These are phyloP conservation scores for Pichia sp. DNA, from an alignment of 1,139 yeast genomes.

Conservation along the genomic window DNA sequence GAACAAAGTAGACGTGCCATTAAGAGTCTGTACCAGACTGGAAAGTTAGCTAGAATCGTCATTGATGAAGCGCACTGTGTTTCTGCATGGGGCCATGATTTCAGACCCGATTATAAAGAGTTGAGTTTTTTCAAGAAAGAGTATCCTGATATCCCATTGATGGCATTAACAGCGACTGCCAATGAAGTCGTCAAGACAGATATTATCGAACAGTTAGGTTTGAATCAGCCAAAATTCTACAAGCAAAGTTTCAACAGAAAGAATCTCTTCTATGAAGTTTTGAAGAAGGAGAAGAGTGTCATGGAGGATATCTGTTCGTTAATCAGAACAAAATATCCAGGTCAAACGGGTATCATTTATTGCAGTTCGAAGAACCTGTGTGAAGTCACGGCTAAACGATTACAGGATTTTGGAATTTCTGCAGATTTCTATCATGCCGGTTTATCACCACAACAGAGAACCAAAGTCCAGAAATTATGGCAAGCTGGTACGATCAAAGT, in stretches of 20 bases:
- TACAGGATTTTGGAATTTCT: constrained; percentile 58
- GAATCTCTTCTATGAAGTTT: constrained; percentile 77
- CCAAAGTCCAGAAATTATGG: constrained; percentile 75
- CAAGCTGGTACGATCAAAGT: constrained; percentile 69
- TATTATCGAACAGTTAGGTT: constrained; percentile 68
- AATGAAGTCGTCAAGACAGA: constrained; percentile 89
- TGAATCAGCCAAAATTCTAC: constrained; percentile 54
- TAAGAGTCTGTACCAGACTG: constrained; percentile 50
- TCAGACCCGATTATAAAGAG: constrained; percentile 92
- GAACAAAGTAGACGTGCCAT: constrained; percentile 67
- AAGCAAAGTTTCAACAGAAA: constrained; percentile 87
- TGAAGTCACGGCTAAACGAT: constrained; percentile 71
- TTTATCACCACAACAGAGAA: constrained; percentile 74
- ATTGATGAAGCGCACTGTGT: constrained; percentile 99
- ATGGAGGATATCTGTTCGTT: constrained; percentile 60
- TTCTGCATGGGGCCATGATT: constrained; percentile 99
- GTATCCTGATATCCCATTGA: constrained; percentile 81
- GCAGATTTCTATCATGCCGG: constrained; percentile 93
- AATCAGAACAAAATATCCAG: constrained; percentile 49
- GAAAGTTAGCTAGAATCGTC: constrained; percentile 76
- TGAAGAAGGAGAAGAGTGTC: constrained; percentile 57
- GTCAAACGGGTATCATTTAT: constrained; percentile 84
- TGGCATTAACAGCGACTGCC: constrained; percentile 98
- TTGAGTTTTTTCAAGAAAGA: constrained; percentile 68
- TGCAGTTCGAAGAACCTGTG: constrained; percentile 90